Conservation (phyloP, 208 protist genomes). For the Acanthamoeba castellanii region DNA sequence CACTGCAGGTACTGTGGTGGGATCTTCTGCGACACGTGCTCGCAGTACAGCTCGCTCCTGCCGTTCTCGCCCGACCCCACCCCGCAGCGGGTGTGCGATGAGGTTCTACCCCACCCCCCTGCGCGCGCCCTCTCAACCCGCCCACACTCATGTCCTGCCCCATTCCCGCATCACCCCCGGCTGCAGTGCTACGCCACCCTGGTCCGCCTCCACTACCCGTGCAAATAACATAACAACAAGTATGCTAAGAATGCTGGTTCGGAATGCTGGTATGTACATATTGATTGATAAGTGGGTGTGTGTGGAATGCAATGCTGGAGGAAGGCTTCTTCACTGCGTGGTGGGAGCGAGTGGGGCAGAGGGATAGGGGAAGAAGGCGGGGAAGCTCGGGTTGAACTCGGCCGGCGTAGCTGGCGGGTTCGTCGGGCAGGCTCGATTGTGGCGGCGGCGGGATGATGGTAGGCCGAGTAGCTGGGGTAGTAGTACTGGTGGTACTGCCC, state of each 20-base stretch:
- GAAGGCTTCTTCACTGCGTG: background rate
- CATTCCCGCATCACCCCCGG: background rate
- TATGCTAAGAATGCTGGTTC: background rate
- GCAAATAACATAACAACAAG: background rate
- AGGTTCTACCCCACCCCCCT: background rate
- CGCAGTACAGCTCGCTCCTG: conserved; percentile 28
- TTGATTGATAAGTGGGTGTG: too few species aligned
- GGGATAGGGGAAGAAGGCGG: background rate
- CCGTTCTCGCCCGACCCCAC: conserved; percentile 54
- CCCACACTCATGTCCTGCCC: background rate
- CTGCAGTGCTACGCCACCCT: conserved; percentile 29
- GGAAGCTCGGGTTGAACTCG: background rate
- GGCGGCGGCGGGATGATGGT: background rate
- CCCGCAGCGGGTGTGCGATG: conserved; percentile 59
- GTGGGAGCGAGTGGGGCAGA: too few species aligned
- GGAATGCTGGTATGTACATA: background rate
- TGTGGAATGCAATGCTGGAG: background rate
- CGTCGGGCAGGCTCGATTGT: too few species aligned
- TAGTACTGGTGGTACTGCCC: background rate
- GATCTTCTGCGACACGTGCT: conserved; percentile 50
- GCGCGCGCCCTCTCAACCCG: background rate
- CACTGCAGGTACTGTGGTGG: conserved; percentile 46
- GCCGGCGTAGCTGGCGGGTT: background rate
- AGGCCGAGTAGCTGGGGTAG: background rate
- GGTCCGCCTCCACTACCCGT: conserved; percentile 36